Conservation (phyloP, 805 yeast species). For the Nakazawaea anatomiae region DNA sequence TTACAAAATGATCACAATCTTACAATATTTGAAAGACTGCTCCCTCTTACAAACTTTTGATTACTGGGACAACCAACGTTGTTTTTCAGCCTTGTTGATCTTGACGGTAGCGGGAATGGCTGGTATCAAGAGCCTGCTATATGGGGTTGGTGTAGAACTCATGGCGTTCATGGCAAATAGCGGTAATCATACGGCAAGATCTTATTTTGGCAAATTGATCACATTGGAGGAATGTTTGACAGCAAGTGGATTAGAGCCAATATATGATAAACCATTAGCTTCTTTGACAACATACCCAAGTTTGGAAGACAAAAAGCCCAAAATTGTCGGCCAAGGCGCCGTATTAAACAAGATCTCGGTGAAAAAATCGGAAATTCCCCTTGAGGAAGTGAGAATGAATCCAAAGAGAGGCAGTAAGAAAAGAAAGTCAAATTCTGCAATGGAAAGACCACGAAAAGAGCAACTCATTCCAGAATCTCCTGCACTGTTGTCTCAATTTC, state of each 20-base stretch:
- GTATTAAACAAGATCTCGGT: background rate
- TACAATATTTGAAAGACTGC: slow-evolving; percentile 20
- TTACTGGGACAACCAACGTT: slow-evolving; percentile 33
- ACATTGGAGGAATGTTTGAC: slow-evolving; percentile 3
- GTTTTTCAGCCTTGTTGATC: slow-evolving; percentile 28
- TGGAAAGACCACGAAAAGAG: background rate
- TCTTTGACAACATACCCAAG: slow-evolving; percentile 1
- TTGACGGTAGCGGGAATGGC: slow-evolving; percentile 17
- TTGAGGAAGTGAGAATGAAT: background rate
- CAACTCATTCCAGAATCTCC: background rate
- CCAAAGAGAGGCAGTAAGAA: background rate
- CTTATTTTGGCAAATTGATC: slow-evolving; percentile 19
- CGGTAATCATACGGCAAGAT: slow-evolving; percentile 22
- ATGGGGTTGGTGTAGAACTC: slow-evolving; percentile 17
- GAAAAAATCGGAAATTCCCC: background rate
- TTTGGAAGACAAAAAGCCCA: background rate
- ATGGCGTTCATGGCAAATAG: slow-evolving; percentile 21
- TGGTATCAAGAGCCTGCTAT: slow-evolving; percentile 8
- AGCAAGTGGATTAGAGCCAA: background rate
- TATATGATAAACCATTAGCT: slow-evolving; percentile 1
- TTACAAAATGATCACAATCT: slow-evolving; percentile 23
- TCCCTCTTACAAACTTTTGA: slow-evolving; percentile 30
- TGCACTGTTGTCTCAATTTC: background rate
- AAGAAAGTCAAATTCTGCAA: background rate
- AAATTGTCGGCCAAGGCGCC: background rate